Evolutionary conservation across 768 basidiomycete genomes (phyloP).

Genomic region (Collybia sp.): DNA sequence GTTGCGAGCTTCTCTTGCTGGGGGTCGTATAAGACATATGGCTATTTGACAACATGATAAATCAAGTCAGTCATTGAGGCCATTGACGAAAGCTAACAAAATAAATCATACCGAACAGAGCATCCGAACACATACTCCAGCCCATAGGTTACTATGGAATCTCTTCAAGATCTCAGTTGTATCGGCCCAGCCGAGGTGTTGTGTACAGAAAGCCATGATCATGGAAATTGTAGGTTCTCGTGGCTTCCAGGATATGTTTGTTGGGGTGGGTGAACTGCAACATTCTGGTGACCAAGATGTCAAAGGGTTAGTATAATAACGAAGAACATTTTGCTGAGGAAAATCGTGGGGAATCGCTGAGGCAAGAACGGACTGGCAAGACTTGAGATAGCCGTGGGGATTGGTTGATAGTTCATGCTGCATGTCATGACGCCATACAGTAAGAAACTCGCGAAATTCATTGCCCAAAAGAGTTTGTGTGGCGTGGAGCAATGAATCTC

Average conservation of each 20-base stretch:
- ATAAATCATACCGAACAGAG: slow-evolving; percentile 16
- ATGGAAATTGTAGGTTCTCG: slow-evolving; percentile 25
- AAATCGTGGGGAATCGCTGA: slow-evolving; percentile 41
- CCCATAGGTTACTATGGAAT: slow-evolving; percentile 56
- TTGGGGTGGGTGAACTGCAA: slow-evolving; percentile 20
- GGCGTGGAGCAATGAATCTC: slow-evolving; percentile 43
- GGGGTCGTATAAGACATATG: background rate
- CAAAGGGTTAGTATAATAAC: slow-evolving; percentile 52
- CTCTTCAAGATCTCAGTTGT: slow-evolving; percentile 50
- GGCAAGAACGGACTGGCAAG: slow-evolving; percentile 42
- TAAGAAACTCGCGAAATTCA: slow-evolving; percentile 2
- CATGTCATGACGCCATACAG: slow-evolving; percentile 5
- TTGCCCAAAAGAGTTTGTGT: slow-evolving; percentile 10
- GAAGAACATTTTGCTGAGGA: slow-evolving; percentile 46
- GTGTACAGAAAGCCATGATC: slow-evolving; percentile 56
- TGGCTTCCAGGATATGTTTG: background rate
- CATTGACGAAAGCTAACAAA: background rate
- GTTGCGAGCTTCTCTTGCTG: background rate
- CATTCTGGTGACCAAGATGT: slow-evolving; percentile 35
- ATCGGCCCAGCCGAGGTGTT: slow-evolving; percentile 64
- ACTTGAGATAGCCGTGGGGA: slow-evolving; percentile 29
- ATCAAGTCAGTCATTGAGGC: background rate
- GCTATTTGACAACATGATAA: too few species aligned
- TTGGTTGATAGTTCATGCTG: slow-evolving; percentile 3
- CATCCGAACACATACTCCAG: slow-evolving; percentile 42